Evolutionary conservation across 2,329 filamentous ascomycete species (phyloP).

Genomic region (Didymella lethalis): DNA sequence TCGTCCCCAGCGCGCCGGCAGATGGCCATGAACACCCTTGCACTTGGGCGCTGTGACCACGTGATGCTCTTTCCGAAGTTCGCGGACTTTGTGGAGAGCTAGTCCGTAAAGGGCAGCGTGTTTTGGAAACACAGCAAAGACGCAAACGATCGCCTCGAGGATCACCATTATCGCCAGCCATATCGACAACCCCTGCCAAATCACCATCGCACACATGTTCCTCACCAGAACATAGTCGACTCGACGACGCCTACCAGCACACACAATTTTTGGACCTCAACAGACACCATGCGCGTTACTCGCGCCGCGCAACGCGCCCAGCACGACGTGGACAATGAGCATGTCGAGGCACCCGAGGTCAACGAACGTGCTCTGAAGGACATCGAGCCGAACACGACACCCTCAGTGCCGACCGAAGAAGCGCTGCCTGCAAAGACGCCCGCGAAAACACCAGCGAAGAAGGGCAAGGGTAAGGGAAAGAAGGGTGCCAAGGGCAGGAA

Average conservation of each 20-base stretch:
- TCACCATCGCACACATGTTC: slow-evolving; percentile 28
- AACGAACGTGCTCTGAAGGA: slow-evolving; percentile 50
- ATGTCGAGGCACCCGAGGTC: slow-evolving; percentile 39
- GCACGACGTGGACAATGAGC: slow-evolving; percentile 49
- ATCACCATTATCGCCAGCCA: slow-evolving; percentile 3
- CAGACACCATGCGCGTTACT: slow-evolving; percentile 53
- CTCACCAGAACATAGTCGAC: slow-evolving; percentile 20
- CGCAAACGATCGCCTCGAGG: slow-evolving; percentile 5
- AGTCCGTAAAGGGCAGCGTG: slow-evolving; percentile 16
- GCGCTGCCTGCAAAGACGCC: slow-evolving; percentile 27
- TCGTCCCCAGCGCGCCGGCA: slow-evolving; percentile 12
- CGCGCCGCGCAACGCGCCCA: slow-evolving; percentile 55
- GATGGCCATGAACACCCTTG: slow-evolving; percentile 10
- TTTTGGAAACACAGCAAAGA: slow-evolving; percentile 15
- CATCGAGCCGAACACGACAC: slow-evolving; percentile 48
- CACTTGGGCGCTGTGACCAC: slow-evolving; percentile 8
- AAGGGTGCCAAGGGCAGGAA: slow-evolving; percentile 45
- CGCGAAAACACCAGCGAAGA: slow-evolving; percentile 44
- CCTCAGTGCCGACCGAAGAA: slow-evolving; percentile 30
- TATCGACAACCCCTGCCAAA: slow-evolving; percentile 19
- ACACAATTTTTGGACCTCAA: slow-evolving; percentile 9
- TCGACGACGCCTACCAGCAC: not conserved
- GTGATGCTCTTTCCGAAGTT: slow-evolving; percentile 11
- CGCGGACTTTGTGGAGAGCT: slow-evolving; percentile 2
- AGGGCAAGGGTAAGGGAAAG: slow-evolving; percentile 42